These are phyloP conservation scores for Bryopsis sp. DNA, from an alignment of 139 green algal species.

Conservation along the genomic window DNA sequence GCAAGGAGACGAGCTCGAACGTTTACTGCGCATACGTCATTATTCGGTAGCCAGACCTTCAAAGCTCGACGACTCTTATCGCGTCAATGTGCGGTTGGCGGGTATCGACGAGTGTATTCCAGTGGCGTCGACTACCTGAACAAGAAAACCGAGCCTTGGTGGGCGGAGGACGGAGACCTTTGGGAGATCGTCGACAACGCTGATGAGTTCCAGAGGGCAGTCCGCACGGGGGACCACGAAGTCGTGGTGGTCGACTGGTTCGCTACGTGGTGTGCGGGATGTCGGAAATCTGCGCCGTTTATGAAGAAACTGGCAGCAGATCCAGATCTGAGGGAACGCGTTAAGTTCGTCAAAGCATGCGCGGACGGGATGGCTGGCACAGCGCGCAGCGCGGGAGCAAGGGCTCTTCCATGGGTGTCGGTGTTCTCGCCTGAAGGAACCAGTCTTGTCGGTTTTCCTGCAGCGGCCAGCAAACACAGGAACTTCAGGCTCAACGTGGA, in stretches of 20 bases:
- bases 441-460: background rate
- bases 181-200: background rate
- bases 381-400: background rate
- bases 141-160: background rate
- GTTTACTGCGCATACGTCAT: too few species aligned
- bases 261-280: background rate
- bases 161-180: background rate
- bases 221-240: background rate
- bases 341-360: background rate
- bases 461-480: background rate
- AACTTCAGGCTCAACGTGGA: background rate
- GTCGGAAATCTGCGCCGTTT: background rate
- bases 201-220: background rate
- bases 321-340: background rate
- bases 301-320: background rate
- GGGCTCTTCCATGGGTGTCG: background rate
- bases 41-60: too few species aligned
- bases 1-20: too few species aligned
- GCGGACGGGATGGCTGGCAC: background rate
- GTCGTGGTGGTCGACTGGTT: background rate
- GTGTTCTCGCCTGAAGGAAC: background rate
- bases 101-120: too few species aligned
- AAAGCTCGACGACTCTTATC: too few species aligned
- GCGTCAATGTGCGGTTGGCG: too few species aligned
- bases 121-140: too few species aligned